These are phyloP conservation scores for Pichia nakasei DNA, from an alignment of 805 yeast species.

Conservation along the genomic window DNA sequence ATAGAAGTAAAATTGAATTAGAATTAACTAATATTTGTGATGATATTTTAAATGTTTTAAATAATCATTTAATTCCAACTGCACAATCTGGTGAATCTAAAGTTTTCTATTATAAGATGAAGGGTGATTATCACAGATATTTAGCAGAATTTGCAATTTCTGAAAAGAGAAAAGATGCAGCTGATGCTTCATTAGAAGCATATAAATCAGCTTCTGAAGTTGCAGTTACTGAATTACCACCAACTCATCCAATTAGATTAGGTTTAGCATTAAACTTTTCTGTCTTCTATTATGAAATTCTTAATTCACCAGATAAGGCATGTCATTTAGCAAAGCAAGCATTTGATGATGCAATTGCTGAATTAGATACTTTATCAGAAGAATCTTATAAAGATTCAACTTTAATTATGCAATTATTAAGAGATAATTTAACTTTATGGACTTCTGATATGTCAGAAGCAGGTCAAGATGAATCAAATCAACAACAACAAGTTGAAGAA, in stretches of 20 bases:
- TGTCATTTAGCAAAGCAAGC: slow-evolving; percentile 99
- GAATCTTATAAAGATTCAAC: slow-evolving; percentile 98
- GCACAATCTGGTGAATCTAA: slow-evolving; percentile 97
- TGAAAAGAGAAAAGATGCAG: slow-evolving; percentile 87
- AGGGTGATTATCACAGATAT: slow-evolving; percentile 99
- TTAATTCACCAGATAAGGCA: slow-evolving; percentile 97
- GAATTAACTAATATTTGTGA: slow-evolving; percentile 92
- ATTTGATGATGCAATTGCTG: slow-evolving; percentile 98
- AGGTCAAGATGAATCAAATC: slow-evolving; percentile 41
- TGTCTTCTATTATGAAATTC: slow-evolving; percentile 95
- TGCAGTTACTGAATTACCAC: slow-evolving; percentile 93
- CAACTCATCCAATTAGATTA: slow-evolving; percentile 97
- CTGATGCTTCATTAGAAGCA: slow-evolving; percentile 87
- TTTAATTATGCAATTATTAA: slow-evolving; percentile 95
- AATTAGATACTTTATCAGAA: slow-evolving; percentile 93
- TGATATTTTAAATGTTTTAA: slow-evolving; percentile 81
- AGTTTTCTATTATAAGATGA: slow-evolving; percentile 98
- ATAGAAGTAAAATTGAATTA: slow-evolving; percentile 88
- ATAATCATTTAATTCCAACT: slow-evolving; percentile 83
- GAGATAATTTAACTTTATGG: slow-evolving; percentile 98
- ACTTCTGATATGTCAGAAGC: slow-evolving; percentile 88
- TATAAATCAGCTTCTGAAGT: slow-evolving; percentile 94
- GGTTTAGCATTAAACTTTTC: slow-evolving; percentile 97
- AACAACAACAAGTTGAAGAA: slow-evolving; percentile 2
- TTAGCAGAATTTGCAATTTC: slow-evolving; percentile 92